Conservation (phyloP, 192 early-diverging fungal species). For the Dissophora globulifera region DNA sequence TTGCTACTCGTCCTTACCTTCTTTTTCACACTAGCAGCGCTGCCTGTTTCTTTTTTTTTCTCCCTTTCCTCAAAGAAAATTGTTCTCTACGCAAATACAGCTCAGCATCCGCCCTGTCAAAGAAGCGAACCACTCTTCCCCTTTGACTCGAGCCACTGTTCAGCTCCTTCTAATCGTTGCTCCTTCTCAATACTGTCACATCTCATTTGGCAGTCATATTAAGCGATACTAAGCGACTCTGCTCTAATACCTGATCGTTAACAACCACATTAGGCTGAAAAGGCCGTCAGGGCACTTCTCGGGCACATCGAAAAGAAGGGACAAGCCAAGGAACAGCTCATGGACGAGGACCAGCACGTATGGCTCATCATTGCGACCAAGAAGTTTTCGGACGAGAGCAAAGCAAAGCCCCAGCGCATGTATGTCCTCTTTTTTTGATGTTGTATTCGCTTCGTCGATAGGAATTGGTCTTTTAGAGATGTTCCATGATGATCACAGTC, state of each 20-base stretch:
- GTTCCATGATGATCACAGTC: too few species aligned
- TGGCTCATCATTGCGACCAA: conserved; percentile 76
- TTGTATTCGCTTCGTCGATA: not conserved
- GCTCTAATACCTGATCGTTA: not conserved
- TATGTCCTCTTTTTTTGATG: conserved; percentile 19
- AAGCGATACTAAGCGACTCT: not conserved
- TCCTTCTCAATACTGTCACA: not conserved
- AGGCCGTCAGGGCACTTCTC: conserved; percentile 68
- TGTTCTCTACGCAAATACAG: too few species aligned
- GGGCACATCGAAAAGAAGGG: conserved; percentile 52
- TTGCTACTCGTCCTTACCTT: not conserved
- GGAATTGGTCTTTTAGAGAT: conserved; percentile 69
- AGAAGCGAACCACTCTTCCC: too few species aligned
- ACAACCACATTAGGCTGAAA: conserved; percentile 57
- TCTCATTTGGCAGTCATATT: not conserved
- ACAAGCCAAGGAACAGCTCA: conserved; percentile 60
- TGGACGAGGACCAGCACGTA: conserved; percentile 62
- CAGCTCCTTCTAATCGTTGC: not conserved
- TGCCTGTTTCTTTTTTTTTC: not conserved
- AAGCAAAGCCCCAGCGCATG: conserved; percentile 78
- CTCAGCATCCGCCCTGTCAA: too few species aligned
- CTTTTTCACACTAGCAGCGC: not conserved
- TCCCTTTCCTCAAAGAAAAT: too few species aligned
- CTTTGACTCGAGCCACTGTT: too few species aligned
- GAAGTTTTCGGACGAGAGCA: conserved; percentile 68